phyloP scores from a whole-genome alignment of 495 filamentous ascomycete genomes.

The Schizothecium vesticola region DNA sequence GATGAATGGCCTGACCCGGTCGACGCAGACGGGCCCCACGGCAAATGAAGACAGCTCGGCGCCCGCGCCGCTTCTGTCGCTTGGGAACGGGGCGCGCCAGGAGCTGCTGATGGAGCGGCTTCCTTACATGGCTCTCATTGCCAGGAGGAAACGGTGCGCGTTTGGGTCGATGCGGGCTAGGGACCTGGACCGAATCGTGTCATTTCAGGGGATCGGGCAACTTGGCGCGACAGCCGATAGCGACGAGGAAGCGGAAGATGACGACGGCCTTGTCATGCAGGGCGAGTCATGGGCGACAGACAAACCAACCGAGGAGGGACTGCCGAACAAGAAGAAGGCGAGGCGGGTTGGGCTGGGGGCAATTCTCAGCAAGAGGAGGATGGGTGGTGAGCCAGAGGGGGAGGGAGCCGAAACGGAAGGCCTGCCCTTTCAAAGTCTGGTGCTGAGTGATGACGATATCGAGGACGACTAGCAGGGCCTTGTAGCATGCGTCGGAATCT shows the following conservation, averaged over 20 bases:
- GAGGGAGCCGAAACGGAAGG: constrained; percentile 25
- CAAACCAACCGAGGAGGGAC: constrained; percentile 42
- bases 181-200: constrained; percentile 65
- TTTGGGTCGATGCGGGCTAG: constrained; percentile 26
- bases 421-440: constrained; percentile 56
- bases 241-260: constrained; percentile 44
- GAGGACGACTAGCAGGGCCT: constrained; percentile 60
- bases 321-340: constrained; percentile 35
- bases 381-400: constrained; percentile 14
- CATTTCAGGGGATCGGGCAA: constrained; percentile 51
- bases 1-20: neutral
- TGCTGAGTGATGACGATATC: constrained; percentile 94
- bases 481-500: neutral
- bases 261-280: constrained; percentile 18
- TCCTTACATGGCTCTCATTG: constrained; percentile 73
- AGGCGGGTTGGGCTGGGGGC: constrained; percentile 19
- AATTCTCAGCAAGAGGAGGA: constrained; percentile 21
- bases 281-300: constrained; percentile 56
- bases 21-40: neutral
- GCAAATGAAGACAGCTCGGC: neutral
- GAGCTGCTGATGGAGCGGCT: constrained; percentile 79
- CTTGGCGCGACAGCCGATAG: constrained; percentile 33
- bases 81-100: constrained; percentile 57
- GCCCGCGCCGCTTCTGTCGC: constrained; percentile 36
- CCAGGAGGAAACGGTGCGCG: constrained; percentile 31